These are phyloP conservation scores for Gossypium rotundifolium DNA, from an alignment of 345 rosid species.

Conservation along the genomic window DNA sequence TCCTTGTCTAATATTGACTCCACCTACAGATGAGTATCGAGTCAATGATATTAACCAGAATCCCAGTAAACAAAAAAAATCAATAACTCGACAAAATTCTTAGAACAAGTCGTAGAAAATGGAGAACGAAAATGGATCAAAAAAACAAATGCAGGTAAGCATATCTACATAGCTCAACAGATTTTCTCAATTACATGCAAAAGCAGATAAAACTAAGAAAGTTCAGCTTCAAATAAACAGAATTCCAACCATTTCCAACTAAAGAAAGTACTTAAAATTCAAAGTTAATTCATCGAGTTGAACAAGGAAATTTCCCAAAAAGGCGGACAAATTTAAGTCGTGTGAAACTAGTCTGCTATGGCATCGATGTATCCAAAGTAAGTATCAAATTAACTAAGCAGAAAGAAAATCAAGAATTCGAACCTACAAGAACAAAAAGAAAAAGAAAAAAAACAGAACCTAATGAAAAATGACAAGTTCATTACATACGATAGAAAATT, in stretches of 20 bases:
- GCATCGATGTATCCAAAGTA: background rate
- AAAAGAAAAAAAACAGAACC: background rate
- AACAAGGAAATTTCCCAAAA: background rate
- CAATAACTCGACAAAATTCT: background rate
- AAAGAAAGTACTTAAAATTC: background rate
- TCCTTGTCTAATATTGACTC: slow-evolving; percentile 86
- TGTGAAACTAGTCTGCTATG: background rate
- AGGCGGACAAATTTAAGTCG: slow-evolving; percentile 2
- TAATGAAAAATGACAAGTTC: background rate
- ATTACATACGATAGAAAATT: background rate
- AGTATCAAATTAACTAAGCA: background rate
- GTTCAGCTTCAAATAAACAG: background rate
- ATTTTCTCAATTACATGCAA: background rate
- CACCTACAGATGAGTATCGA: slow-evolving; percentile 41
- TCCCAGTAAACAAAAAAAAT: background rate
- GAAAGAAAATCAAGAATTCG: background rate
- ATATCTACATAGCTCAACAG: background rate
- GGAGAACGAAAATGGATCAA: background rate
- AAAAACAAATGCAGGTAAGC: background rate
- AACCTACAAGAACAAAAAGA: background rate
- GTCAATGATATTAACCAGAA: background rate
- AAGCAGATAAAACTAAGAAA: background rate
- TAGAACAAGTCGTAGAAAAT: background rate
- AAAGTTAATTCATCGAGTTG: background rate
- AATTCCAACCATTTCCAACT: background rate